phyloP scores from a whole-genome alignment of 192 early-diverging fungal genomes.

The Linnemannia hyalina region DNA sequence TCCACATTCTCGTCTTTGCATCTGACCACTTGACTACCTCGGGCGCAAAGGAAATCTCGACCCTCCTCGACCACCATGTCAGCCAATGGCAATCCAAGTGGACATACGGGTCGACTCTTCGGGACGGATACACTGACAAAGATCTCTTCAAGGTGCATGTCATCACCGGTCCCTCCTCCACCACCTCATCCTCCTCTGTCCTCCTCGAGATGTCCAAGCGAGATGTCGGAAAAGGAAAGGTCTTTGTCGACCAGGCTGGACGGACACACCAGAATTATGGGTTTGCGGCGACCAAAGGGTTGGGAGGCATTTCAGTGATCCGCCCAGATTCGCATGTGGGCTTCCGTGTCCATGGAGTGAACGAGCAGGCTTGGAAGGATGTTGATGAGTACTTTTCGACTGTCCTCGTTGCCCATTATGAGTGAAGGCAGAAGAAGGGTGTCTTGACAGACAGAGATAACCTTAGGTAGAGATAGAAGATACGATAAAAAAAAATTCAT shows the following conservation, averaged over 20 bases:
- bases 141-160: slow-evolving; percentile 40
- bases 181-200: too few species aligned
- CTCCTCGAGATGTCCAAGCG: neutral
- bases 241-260: slow-evolving; percentile 14
- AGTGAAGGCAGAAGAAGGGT: neutral
- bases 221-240: slow-evolving; percentile 5
- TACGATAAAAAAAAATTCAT: too few species aligned
- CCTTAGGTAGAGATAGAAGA: too few species aligned
- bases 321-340: slow-evolving; percentile 39
- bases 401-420: neutral
- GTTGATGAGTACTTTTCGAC: slow-evolving; percentile 30
- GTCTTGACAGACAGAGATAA: neutral
- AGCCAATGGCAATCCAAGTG: slow-evolving; percentile 27
- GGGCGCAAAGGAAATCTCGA: neutral
- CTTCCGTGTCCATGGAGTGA: slow-evolving; percentile 28
- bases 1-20: slow-evolving; percentile 37
- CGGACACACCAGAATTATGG: slow-evolving; percentile 27
- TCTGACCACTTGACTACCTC: slow-evolving; percentile 10
- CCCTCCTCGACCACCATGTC: neutral
- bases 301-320: slow-evolving; percentile 28
- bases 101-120: slow-evolving; percentile 11
- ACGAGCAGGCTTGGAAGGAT: slow-evolving; percentile 31
- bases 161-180: slow-evolving; percentile 8
- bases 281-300: neutral
- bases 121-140: neutral